Evolutionary conservation across 805 yeast species (phyloP).

Genomic region (Wickerhamiella nectarea): DNA sequence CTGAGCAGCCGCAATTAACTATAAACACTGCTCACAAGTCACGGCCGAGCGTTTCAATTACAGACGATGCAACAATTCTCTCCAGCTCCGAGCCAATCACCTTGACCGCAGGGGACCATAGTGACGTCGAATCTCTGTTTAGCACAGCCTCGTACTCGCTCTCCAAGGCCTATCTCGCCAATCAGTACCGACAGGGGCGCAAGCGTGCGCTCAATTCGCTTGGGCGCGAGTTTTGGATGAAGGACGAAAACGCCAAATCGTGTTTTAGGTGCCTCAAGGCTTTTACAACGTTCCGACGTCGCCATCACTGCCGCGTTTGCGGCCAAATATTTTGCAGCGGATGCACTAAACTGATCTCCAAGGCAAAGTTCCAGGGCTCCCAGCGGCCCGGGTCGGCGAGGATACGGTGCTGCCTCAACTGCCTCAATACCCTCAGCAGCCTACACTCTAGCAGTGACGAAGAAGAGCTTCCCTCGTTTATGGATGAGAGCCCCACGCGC

Average conservation of each 20-base stretch:
- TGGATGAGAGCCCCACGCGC: conserved; percentile 1
- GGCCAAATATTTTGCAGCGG: conserved; percentile 86
- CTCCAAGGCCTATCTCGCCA: conserved; percentile 19
- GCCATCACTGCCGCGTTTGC: conserved; percentile 90
- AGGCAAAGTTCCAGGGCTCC: conserved; percentile 52
- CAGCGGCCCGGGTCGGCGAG: conserved; percentile 1
- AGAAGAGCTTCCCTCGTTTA: conserved; percentile 33
- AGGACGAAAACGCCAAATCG: conserved; percentile 80
- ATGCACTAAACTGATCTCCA: conserved; percentile 63
- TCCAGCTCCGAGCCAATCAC: conserved; percentile 9
- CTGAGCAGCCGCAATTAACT: neutral
- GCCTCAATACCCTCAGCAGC: conserved; percentile 15
- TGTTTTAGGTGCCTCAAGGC: conserved; percentile 72
- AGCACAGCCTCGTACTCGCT: conserved; percentile 16
- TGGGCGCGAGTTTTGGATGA: conserved; percentile 85
- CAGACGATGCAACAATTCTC: conserved; percentile 14
- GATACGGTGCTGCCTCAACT: conserved; percentile 19
- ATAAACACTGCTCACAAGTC: conserved; percentile 6
- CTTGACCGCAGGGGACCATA: conserved; percentile 3
- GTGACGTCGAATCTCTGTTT: conserved; percentile 18
- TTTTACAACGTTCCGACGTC: conserved; percentile 65
- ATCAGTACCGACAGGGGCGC: conserved; percentile 17
- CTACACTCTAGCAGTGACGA: conserved; percentile 27
- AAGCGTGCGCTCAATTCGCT: conserved; percentile 24
- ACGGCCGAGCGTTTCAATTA: conserved; percentile 11